These are phyloP conservation scores for Arthroderma uncinatum DNA, from an alignment of 2,329 filamentous ascomycete species.

Conservation along the genomic window DNA sequence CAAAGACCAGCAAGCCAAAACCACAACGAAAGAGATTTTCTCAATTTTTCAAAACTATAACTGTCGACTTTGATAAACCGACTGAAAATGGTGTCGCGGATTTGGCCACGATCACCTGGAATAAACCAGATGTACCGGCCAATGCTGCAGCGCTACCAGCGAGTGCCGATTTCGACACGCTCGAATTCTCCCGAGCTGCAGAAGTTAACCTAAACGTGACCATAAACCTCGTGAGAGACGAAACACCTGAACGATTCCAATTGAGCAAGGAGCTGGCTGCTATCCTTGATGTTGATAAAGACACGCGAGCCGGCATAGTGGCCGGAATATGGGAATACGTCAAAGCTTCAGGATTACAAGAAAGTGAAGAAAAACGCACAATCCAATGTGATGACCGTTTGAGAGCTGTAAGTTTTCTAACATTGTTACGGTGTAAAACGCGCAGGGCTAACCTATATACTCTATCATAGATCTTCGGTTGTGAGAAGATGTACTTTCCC, in stretches of 20 bases:
- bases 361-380: conserved; percentile 87
- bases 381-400: conserved; percentile 82
- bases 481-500: conserved; percentile 74
- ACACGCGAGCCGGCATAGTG: conserved; percentile 74
- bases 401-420: conserved; percentile 51
- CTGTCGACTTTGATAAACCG: conserved; percentile 41
- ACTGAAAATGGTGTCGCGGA: conserved; percentile 33
- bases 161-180: conserved; percentile 71
- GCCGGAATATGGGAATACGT: conserved; percentile 96
- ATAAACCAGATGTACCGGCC: conserved; percentile 54
- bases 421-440: not conserved
- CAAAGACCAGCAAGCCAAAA: conserved; percentile 19
- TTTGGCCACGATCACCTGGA: conserved; percentile 61
- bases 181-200: conserved; percentile 81
- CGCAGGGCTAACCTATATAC: not conserved
- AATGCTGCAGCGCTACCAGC: conserved; percentile 45
- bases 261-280: conserved; percentile 70
- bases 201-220: conserved; percentile 89
- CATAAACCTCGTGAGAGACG: conserved; percentile 74
- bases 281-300: conserved; percentile 74
- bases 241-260: conserved; percentile 73
- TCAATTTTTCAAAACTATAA: conserved; percentile 43
- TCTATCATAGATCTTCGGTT: conserved; percentile 52
- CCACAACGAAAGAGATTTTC: conserved; percentile 34
- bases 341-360: conserved; percentile 70